Evolutionary conservation across 2,329 filamentous ascomycete species (phyloP).

Genomic region (Talaromyces rugulosus): DNA sequence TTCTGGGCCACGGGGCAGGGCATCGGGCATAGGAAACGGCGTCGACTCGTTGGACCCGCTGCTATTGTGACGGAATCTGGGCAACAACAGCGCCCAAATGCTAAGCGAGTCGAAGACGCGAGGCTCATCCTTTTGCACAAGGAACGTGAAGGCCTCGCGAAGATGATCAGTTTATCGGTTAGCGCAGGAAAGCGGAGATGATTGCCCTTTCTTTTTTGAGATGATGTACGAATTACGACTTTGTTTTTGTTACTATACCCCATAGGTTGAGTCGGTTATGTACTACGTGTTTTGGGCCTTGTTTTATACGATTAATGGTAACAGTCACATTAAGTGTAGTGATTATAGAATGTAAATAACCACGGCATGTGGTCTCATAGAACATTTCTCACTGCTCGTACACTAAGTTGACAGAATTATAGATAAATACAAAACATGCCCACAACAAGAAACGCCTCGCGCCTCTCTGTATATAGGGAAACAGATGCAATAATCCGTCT

Average conservation of each 20-base stretch:
- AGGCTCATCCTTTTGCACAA: conserved; percentile 61
- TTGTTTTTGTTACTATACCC: conserved; percentile 8
- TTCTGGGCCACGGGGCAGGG: conserved; percentile 59
- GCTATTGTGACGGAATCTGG: conserved; percentile 5
- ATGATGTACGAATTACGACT: conserved; percentile 9
- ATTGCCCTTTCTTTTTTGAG: neutral
- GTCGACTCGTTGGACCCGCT: conserved; percentile 20
- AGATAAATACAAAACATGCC: neutral
- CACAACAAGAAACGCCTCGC: neutral
- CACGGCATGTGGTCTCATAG: neutral
- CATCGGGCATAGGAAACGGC: conserved; percentile 29
- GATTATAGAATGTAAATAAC: neutral
- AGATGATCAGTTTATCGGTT: conserved; percentile 50
- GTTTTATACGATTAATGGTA: neutral
- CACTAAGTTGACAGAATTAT: neutral
- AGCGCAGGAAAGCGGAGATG: conserved; percentile 6
- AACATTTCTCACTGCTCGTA: neutral
- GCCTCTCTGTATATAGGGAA: conserved; percentile 4
- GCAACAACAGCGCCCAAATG: conserved; percentile 39
- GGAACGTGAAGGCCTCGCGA: conserved; percentile 64
- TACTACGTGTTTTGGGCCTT: neutral
- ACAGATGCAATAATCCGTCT: neutral
- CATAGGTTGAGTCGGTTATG: neutral
- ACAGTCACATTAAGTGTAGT: neutral
- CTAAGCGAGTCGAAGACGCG: conserved; percentile 57